These are phyloP conservation scores for Rhodamnia rubescens DNA, from an alignment of 345 rosid species.

Conservation along the genomic window DNA sequence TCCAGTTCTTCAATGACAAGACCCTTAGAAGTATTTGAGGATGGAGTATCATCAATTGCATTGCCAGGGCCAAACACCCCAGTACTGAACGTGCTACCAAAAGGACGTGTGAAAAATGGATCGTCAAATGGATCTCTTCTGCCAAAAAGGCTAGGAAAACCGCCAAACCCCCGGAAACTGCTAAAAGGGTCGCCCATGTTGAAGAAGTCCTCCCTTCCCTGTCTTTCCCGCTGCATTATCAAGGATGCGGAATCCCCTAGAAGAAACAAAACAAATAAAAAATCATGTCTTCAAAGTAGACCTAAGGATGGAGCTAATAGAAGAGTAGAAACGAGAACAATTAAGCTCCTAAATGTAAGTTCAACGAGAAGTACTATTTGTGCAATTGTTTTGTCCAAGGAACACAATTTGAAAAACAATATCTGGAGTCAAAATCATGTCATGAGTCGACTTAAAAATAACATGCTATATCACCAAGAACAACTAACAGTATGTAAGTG, in stretches of 20 bases:
- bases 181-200: constrained; percentile 32
- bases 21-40: constrained; percentile 13
- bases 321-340: background rate
- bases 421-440: too few species aligned
- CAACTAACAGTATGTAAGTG: background rate
- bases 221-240: constrained; percentile 42
- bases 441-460: background rate
- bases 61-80: constrained; percentile 6
- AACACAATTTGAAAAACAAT: background rate
- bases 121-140: constrained; percentile 71
- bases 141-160: constrained; percentile 43
- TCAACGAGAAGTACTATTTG: background rate
- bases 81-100: constrained; percentile 25
- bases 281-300: background rate
- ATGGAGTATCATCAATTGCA: constrained; percentile 5
- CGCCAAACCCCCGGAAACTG: constrained; percentile 13
- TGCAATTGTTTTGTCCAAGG: background rate
- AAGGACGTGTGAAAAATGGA: constrained; percentile 52
- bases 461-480: background rate
- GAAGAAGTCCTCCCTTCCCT: constrained; percentile 14
- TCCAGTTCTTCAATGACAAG: constrained; percentile 53
- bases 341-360: background rate
- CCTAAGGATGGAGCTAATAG: background rate
- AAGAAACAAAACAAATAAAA: background rate
- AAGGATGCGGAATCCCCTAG: background rate